Conservation (phyloP, 2,329 filamentous ascomycete species). For the Ceratocystis colombiana region DNA sequence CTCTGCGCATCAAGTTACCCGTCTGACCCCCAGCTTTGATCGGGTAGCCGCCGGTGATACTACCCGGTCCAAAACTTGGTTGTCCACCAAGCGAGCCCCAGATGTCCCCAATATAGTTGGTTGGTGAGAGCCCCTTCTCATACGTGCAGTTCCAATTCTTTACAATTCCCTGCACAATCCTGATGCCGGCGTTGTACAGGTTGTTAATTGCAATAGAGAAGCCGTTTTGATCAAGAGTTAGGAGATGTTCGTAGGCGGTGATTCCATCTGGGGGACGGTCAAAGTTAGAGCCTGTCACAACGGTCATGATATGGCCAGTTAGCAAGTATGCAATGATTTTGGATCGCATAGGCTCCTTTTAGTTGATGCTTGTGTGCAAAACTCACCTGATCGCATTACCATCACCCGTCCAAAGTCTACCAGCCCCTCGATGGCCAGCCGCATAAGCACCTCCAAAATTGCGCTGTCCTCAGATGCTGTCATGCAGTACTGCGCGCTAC, state of each 20-base stretch:
- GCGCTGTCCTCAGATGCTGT: slow-evolving; percentile 66
- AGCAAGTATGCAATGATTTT: background rate
- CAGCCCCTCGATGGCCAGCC: slow-evolving; percentile 45
- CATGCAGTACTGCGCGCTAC: slow-evolving; percentile 57
- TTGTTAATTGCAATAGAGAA: slow-evolving; percentile 55
- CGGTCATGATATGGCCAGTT: background rate
- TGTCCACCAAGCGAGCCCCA: slow-evolving; percentile 56
- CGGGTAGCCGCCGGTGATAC: slow-evolving; percentile 34
- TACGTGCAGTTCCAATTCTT: slow-evolving; percentile 51
- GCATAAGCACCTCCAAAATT: slow-evolving; percentile 53
- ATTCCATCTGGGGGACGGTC: slow-evolving; percentile 55
- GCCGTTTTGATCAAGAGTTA: slow-evolving; percentile 50
- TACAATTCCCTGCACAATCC: slow-evolving; percentile 56
- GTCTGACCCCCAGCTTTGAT: slow-evolving; percentile 28
- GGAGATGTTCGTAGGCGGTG: slow-evolving; percentile 49
- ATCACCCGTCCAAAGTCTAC: slow-evolving; percentile 59
- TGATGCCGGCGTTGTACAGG: slow-evolving; percentile 54
- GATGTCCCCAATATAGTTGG: slow-evolving; percentile 62
- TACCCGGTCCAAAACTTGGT: slow-evolving; percentile 55
- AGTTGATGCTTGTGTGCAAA: background rate
- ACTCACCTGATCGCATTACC: slow-evolving; percentile 51
- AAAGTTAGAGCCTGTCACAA: slow-evolving; percentile 50
- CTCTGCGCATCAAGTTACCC: slow-evolving; percentile 18
- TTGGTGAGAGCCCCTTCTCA: slow-evolving; percentile 44
- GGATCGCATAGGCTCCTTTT: background rate